Percentiles rank a stretch among this genome's conserved stretches.
These are phyloP conservation scores for Venturia asperata DNA, from an alignment of 2,329 filamentous ascomycete genomes.

Conservation along the genomic window DNA sequence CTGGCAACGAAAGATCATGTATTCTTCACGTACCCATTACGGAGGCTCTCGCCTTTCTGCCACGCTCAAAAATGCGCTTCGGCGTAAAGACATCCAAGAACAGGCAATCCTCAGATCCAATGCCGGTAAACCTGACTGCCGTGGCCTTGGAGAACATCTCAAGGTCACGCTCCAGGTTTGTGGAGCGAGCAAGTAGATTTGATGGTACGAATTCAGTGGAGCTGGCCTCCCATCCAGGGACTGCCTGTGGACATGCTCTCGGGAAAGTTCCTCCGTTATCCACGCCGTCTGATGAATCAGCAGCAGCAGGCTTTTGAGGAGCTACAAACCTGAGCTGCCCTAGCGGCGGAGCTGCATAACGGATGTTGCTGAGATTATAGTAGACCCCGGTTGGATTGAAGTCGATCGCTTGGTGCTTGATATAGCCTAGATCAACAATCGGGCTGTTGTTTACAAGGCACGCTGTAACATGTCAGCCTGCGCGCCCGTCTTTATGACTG, in stretches of 20 bases:
- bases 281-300: slow-evolving; percentile 24
- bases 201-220: slow-evolving; percentile 30
- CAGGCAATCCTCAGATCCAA: slow-evolving; percentile 37
- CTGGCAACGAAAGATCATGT: too few relatives aligned
- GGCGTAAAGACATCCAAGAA: slow-evolving; percentile 45
- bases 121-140: background rate
- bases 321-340: slow-evolving; percentile 46
- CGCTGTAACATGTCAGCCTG: background rate
- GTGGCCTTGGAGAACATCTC: background rate
- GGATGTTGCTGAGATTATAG: slow-evolving; percentile 52
- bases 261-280: slow-evolving; percentile 41
- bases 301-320: slow-evolving; percentile 35
- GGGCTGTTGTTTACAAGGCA: slow-evolving; percentile 24
- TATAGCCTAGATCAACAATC: slow-evolving; percentile 48
- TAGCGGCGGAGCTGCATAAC: slow-evolving; percentile 48
- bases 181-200: slow-evolving; percentile 23
- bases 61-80: slow-evolving; percentile 30
- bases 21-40: slow-evolving; percentile 12
- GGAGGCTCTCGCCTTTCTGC: slow-evolving; percentile 25
- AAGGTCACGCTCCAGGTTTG: background rate
- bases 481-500: background rate
- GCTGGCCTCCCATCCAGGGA: slow-evolving; percentile 38
- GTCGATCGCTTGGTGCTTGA: slow-evolving; percentile 42
- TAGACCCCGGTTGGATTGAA: slow-evolving; percentile 41
- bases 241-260: slow-evolving; percentile 32